Evolutionary conservation across 805 yeast genomes (phyloP), one percentile per base, ranked within the genome.

Genomic region (Metschnikowia henanensis): DNA sequence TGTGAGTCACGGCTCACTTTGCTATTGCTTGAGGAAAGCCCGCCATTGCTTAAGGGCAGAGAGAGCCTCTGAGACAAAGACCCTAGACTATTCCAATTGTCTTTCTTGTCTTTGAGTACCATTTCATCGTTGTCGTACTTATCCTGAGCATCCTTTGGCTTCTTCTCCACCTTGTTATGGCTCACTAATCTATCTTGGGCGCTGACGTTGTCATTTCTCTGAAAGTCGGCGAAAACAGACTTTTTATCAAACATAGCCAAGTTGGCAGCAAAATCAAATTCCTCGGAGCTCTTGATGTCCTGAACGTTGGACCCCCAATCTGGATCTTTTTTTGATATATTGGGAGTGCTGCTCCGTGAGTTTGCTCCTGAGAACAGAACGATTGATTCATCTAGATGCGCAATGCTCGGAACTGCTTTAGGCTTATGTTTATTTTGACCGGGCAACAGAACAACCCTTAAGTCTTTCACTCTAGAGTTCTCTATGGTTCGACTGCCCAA

Each of bases 201-300:
- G 30, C 75, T 79, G 15, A 80, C 72, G 16, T 70, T 74, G 58
- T 90, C 97, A 41, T 72, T 66, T 49, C 73, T 73, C 39, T 80
- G 80, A 56, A 91, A 76, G 58, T 88, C 89, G 37, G 84, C 86
- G 62, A 91, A 85, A 3, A 90, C 92, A 5, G 82, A 73, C 46
- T 74, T 70, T 62, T 91, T 91, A 62, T 91, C 94, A 57, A 91
- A 91, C 71, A 82, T 80, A 19, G 83, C 83, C 50, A 91, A 72
- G 58, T 86, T 87, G 12, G 87, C 83, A 43, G 80, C 87, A 63
- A 91, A 91, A 61, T 91, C 97, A 64, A 91, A 91, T 50, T 89
- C 97, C 18, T 50, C 47, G n/a, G 55, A 43, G 42, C 73, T 60
- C 51, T 79, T 72, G 60, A 79, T 74, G 46, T 70, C 65, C 35